A percentile compares a stretch with the other conserved stretches of the same genome.
Evolutionary conservation across 805 yeast genomes (phyloP).

Genomic region (Pichia rugopelliculosa): DNA sequence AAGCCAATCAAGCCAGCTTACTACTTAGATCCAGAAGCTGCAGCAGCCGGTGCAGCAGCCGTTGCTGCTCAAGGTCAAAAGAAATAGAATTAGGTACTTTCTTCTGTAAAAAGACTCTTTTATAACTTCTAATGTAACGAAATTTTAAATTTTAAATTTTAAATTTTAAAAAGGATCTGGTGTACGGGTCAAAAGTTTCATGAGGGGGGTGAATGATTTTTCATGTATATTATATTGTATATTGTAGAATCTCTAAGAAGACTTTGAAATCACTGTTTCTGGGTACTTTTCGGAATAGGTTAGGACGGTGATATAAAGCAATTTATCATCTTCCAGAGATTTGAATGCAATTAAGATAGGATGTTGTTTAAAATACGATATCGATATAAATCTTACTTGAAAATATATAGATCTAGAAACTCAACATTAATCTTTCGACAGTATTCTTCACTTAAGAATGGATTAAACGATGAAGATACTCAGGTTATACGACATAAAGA

Average conservation of each 20-base stretch:
- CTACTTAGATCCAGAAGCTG: conserved; percentile 99
- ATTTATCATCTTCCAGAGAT: neutral
- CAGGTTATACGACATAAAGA: neutral
- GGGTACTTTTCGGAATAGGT: no score
- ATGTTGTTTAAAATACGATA: conserved; percentile 2
- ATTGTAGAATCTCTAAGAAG: no score
- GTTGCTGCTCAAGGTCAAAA: conserved; percentile 94
- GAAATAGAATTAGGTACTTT: conserved; percentile 37
- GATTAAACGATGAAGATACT: neutral
- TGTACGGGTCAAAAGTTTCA: neutral
- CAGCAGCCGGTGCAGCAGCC: conserved; percentile 99
- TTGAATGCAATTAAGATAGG: neutral
- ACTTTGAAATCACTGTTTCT: no score
- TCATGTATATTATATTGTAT: no score
- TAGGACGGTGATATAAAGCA: no score
- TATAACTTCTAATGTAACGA: neutral
- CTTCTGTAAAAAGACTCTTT: neutral
- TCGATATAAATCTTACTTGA: neutral
- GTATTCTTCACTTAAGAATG: neutral
- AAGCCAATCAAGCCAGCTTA: conserved; percentile 89
- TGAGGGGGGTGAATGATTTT: neutral
- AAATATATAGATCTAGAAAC: neutral
- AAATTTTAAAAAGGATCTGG: no score
- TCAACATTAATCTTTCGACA: conserved; percentile 1
- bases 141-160: neutral